These are phyloP conservation scores for Pythium aphanidermatum DNA, from an alignment of 352 stramenopile species.

Conservation along the genomic window DNA sequence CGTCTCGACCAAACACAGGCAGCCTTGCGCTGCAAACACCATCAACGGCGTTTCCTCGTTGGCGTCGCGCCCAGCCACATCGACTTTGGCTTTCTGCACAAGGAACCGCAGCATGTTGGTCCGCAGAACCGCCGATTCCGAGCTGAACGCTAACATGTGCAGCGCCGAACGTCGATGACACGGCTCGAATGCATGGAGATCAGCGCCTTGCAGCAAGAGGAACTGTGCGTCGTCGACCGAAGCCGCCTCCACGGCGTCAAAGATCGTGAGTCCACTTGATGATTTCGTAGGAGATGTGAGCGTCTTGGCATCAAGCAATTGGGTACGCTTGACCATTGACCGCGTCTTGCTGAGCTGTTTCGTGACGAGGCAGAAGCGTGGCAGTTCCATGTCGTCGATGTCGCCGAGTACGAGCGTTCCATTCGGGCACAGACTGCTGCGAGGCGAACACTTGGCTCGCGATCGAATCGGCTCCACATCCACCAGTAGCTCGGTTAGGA, in stretches of 20 bases:
- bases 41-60: constrained; percentile 45
- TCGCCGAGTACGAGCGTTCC: constrained; percentile 25
- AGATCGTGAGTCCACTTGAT: constrained; percentile 27
- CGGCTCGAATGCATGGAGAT: constrained; percentile 34
- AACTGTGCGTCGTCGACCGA: constrained; percentile 53
- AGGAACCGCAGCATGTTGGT: constrained; percentile 55
- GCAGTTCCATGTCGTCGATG: constrained; percentile 49
- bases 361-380: constrained; percentile 28
- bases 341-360: constrained; percentile 37
- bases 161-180: constrained; percentile 40
- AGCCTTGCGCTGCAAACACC: constrained; percentile 44
- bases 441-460: constrained; percentile 15
- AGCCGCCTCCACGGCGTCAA: constrained; percentile 43
- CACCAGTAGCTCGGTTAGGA: constrained; percentile 26
- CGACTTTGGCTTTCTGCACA: constrained; percentile 21
- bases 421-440: constrained; percentile 3
- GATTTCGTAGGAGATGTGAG: not conserved
- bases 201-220: constrained; percentile 33
- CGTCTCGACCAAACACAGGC: constrained; percentile 36
- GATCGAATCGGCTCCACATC: constrained; percentile 32
- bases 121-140: constrained; percentile 33
- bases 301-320: constrained; percentile 22
- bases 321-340: constrained; percentile 37
- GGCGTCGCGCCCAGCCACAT: constrained; percentile 35
- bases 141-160: constrained; percentile 54